Conservation (phyloP, 1,139 yeast species). For the Suhomyces bribrorum region DNA sequence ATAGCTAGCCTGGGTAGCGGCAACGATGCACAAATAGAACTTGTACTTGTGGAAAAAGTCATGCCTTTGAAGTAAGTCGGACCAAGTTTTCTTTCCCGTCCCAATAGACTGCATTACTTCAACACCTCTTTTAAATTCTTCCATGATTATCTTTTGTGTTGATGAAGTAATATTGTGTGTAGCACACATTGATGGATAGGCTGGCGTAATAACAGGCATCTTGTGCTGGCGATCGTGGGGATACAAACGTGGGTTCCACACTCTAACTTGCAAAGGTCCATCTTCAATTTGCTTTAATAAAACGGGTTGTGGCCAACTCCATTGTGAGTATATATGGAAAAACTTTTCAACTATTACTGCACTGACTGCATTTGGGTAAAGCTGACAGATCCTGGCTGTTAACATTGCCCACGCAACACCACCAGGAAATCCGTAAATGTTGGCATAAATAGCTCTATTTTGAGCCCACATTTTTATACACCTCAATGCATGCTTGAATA, state of each 20-base stretch:
- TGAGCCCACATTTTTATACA: slow-evolving; percentile 98
- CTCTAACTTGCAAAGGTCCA: slow-evolving; percentile 93
- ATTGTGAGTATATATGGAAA: slow-evolving; percentile 78
- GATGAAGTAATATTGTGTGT: slow-evolving; percentile 92
- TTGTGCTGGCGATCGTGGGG: slow-evolving; percentile 84
- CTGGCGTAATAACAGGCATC: slow-evolving; percentile 99
- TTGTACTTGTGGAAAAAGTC: slow-evolving; percentile 81
- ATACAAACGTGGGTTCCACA: slow-evolving; percentile 94
- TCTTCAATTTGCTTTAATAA: slow-evolving; percentile 89
- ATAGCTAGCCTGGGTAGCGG: slow-evolving; percentile 66
- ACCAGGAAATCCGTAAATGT: slow-evolving; percentile 96
- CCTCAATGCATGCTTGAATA: slow-evolving; percentile 87
- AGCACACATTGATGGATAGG: slow-evolving; percentile 99
- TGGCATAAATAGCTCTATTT: slow-evolving; percentile 88
- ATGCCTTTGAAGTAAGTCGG: slow-evolving; percentile 73
- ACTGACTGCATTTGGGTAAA: slow-evolving; percentile 94
- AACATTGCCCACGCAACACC: slow-evolving; percentile 99
- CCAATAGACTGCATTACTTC: slow-evolving; percentile 70
- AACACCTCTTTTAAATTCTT: slow-evolving; percentile 75
- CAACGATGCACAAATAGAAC: slow-evolving; percentile 80
- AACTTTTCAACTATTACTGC: slow-evolving; percentile 87
- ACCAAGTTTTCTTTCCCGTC: slow-evolving; percentile 68
- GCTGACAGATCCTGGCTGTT: slow-evolving; percentile 93
- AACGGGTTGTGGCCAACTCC: slow-evolving; percentile 99
- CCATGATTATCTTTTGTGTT: slow-evolving; percentile 75